A percentile compares a stretch with the other conserved stretches of the same genome.
phyloP scores from a whole-genome alignment of 805 yeast genomes.

The Candida tibetensis region DNA sequence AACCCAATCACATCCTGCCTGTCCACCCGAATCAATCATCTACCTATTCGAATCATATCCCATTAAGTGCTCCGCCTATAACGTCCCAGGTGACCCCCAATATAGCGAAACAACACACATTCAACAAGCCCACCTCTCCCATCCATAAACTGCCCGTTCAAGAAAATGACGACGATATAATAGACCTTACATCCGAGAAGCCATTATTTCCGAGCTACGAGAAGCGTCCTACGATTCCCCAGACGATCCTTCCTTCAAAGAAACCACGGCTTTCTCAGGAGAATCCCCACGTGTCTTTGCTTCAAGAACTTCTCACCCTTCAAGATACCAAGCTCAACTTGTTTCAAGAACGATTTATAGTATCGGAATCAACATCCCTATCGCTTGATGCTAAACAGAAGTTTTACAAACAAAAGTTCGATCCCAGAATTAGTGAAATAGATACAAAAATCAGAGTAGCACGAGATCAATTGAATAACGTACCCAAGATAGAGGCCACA shows the following conservation, averaged over 20 bases:
- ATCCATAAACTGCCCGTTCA: too few relatives aligned
- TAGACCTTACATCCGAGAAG: slow-evolving; percentile 3
- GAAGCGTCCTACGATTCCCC: too few relatives aligned
- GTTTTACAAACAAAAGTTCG: slow-evolving; percentile 23
- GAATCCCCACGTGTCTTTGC: slow-evolving; percentile 1
- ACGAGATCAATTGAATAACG: neutral
- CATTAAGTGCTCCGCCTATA: too few relatives aligned
- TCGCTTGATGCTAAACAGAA: slow-evolving; percentile 35
- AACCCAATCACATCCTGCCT: too few relatives aligned
- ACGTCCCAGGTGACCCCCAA: neutral
- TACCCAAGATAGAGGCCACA: neutral
- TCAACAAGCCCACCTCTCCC: too few relatives aligned
- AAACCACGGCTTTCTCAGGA: neutral
- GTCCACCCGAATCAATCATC: too few relatives aligned
- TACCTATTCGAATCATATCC: too few relatives aligned
- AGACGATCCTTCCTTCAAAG: neutral
- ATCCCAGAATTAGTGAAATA: slow-evolving; percentile 19
- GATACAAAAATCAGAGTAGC: slow-evolving; percentile 1
- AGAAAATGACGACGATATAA: slow-evolving; percentile 2
- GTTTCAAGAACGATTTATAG: slow-evolving; percentile 22
- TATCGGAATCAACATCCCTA: slow-evolving; percentile 36
- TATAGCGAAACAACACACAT: neutral
- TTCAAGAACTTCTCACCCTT: slow-evolving; percentile 1
- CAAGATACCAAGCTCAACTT: slow-evolving; percentile 8
- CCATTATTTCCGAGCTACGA: too few relatives aligned